A percentile compares a stretch with the other conserved stretches of the same genome.
Evolutionary conservation across 1,284 basidiomycete species (phyloP).

Genomic region (Ustilago curta): DNA sequence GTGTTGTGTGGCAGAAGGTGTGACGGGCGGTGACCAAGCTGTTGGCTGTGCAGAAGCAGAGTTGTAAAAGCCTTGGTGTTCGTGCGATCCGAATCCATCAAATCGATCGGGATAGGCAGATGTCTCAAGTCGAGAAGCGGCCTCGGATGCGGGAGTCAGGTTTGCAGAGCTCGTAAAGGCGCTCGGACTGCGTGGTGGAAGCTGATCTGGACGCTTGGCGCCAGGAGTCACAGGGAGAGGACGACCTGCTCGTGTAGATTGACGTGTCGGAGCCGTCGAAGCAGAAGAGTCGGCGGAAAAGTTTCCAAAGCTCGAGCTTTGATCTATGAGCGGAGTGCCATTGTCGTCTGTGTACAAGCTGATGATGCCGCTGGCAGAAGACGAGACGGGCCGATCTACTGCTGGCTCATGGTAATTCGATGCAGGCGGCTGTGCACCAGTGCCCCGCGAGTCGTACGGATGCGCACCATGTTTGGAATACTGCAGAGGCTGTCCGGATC

Average conservation of each 20-base stretch:
- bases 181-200: slow-evolving; percentile 11
- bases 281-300: slow-evolving; percentile 6
- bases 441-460: background rate
- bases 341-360: slow-evolving; percentile 49
- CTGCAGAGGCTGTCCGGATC: slow-evolving; percentile 6
- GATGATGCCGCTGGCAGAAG: slow-evolving; percentile 55
- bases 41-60: slow-evolving; percentile 28
- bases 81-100: slow-evolving; percentile 6
- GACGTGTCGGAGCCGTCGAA: slow-evolving; percentile 7
- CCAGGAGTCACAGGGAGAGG: slow-evolving; percentile 37
- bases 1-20: slow-evolving; percentile 27
- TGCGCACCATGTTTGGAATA: slow-evolving; percentile 11
- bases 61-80: slow-evolving; percentile 35
- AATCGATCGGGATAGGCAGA: slow-evolving; percentile 11
- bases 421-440: slow-evolving; percentile 1
- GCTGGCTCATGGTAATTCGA: slow-evolving; percentile 1
- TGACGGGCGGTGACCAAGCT: slow-evolving; percentile 33
- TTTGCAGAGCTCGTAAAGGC: slow-evolving; percentile 1
- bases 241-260: slow-evolving; percentile 29
- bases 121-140: slow-evolving; percentile 9
- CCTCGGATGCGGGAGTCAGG: background rate
- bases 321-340: slow-evolving; percentile 20
- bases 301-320: slow-evolving; percentile 12
- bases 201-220: slow-evolving; percentile 7
- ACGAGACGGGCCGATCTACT: slow-evolving; percentile 33